Conservation (phyloP, 2,329 filamentous ascomycete species). For the Xylariaceae sp. region DNA sequence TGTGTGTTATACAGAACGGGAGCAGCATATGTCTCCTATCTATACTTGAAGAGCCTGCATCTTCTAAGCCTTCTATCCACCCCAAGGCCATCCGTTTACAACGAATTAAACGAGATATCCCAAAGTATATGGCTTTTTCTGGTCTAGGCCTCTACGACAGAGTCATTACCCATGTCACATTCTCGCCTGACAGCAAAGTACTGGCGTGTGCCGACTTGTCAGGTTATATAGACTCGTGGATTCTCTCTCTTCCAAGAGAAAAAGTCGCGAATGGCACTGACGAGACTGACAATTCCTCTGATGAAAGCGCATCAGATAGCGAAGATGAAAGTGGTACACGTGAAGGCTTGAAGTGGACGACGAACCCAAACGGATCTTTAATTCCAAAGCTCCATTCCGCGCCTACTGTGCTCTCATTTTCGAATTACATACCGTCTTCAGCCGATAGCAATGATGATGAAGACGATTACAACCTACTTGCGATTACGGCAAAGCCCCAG, state of each 20-base stretch:
- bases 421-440: slow-evolving; percentile 39
- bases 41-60: slow-evolving; percentile 31
- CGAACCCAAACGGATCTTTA: slow-evolving; percentile 65
- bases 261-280: slow-evolving; percentile 25
- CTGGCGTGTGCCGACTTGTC: slow-evolving; percentile 76
- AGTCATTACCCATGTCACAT: slow-evolving; percentile 68
- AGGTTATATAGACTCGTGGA: slow-evolving; percentile 84
- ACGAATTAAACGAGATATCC: slow-evolving; percentile 50
- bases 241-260: slow-evolving; percentile 55
- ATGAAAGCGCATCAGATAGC: slow-evolving; percentile 33
- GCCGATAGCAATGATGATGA: slow-evolving; percentile 21
- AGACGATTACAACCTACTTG: slow-evolving; percentile 49
- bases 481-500: slow-evolving; percentile 53
- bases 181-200: slow-evolving; percentile 76
- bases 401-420: slow-evolving; percentile 66
- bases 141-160: slow-evolving; percentile 73
- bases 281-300: slow-evolving; percentile 25
- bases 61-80: slow-evolving; percentile 35
- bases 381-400: slow-evolving; percentile 64
- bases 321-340: slow-evolving; percentile 40
- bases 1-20: slow-evolving; percentile 60
- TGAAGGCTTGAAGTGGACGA: slow-evolving; percentile 65
- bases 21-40: slow-evolving; percentile 52
- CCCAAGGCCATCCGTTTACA: slow-evolving; percentile 43
- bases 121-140: slow-evolving; percentile 55